phyloP scores from a whole-genome alignment of 148 eudicot genomes.

The Heliosperma pusillum region DNA sequence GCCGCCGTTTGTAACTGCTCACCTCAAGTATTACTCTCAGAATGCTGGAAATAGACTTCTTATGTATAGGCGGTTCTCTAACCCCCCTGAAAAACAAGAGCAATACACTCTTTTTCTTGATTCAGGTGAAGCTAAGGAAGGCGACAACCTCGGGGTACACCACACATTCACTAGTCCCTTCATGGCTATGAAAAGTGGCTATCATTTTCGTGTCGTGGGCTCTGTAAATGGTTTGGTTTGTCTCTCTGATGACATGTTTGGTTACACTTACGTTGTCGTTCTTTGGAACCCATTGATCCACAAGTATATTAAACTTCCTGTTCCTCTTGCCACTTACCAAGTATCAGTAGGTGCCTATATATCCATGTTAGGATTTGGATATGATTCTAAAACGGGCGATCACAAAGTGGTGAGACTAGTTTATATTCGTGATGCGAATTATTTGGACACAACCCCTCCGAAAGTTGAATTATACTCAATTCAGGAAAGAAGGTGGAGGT shows the following conservation, averaged over 20 bases:
- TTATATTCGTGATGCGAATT: neutral
- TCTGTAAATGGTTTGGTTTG: conserved; percentile 21
- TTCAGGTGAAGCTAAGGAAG: conserved; percentile 1
- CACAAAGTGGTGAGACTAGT: conserved; percentile 12
- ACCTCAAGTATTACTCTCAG: conserved; percentile 5
- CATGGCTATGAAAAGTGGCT: neutral
- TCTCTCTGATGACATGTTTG: conserved; percentile 16
- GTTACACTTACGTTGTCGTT: conserved; percentile 4
- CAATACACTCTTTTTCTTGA: conserved; percentile 14
- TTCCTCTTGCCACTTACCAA: conserved; percentile 11
- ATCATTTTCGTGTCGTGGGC: conserved; percentile 16
- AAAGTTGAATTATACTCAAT: conserved; percentile 14
- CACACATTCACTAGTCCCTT: conserved; percentile 12
- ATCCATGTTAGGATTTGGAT: conserved; percentile 11
- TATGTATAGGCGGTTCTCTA: conserved; percentile 12
- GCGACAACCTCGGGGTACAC: neutral
- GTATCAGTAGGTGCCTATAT: neutral
- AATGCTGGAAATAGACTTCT: neutral
- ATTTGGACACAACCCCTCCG: conserved; percentile 14
- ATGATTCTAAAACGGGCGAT: conserved; percentile 6
- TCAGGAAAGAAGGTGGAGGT: conserved; percentile 14
- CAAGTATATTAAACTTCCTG: conserved; percentile 18
- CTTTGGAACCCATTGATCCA: conserved; percentile 13
- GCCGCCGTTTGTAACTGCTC: conserved; percentile 15
- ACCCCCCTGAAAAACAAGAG: conserved; percentile 8